Conservation (phyloP, 176 grass and related monocot genomes). For the Sorghum bicolor region DNA sequence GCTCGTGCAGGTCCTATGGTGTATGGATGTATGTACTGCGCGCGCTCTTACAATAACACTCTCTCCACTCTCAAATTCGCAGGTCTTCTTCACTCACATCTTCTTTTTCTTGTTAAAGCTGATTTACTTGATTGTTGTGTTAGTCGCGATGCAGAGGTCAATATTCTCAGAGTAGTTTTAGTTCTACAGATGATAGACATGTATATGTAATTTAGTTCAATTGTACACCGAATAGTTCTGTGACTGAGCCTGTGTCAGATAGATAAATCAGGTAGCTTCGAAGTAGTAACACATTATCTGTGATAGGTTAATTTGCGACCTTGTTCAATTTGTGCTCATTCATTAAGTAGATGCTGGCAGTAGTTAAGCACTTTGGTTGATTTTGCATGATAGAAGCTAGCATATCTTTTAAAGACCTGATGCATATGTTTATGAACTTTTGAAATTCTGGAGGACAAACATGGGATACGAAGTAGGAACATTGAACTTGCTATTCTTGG, state of each 20-base stretch:
- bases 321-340: not conserved
- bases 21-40: slow-evolving; percentile 89
- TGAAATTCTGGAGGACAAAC: not conserved
- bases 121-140: not conserved
- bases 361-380: not conserved
- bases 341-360: not conserved
- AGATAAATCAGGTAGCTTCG: not conserved
- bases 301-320: not conserved
- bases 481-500: not conserved
- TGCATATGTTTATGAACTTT: not conserved
- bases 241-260: not conserved
- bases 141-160: not conserved
- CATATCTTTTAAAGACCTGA: not conserved
- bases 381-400: not conserved
- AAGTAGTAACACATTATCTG: not conserved
- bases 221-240: not conserved
- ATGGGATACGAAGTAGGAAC: not conserved
- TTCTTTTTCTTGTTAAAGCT: not conserved
- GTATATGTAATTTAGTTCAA: not conserved
- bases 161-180: not conserved
- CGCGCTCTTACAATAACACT: slow-evolving; percentile 67
- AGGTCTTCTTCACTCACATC: slow-evolving; percentile 32
- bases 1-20: slow-evolving; percentile 75
- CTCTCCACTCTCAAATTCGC: slow-evolving; percentile 80
- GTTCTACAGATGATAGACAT: not conserved